Percentiles rank a stretch among this genome's conserved stretches.
phyloP scores from a whole-genome alignment of 257 asterid genomes.

The Nyctanthes arbortristis region DNA sequence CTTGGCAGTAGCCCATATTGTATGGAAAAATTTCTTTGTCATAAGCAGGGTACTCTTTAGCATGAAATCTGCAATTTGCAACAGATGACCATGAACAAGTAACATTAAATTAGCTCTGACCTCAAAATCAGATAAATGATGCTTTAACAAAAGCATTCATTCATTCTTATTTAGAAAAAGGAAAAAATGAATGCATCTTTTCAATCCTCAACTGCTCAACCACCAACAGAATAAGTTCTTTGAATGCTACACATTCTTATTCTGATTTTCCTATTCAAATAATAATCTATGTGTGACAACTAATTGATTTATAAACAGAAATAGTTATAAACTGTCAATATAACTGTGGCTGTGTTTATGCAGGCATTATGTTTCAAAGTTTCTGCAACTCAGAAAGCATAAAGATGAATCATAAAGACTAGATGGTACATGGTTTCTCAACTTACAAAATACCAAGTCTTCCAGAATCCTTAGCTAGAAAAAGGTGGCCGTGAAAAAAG shows the following conservation, averaged over 20 bases:
- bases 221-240: not conserved
- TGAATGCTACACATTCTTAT: not conserved
- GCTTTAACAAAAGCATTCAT: not conserved
- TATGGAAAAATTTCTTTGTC: constrained; percentile 67
- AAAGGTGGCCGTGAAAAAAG: constrained; percentile 91
- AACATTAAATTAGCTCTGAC: not conserved
- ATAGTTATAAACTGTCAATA: not conserved
- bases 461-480: constrained; percentile 69
- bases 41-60: constrained; percentile 88
- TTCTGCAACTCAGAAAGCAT: not conserved
- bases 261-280: constrained; percentile 2
- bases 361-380: not conserved
- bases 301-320: not conserved
- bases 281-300: not conserved
- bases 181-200: no score
- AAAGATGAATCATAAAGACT: constrained; percentile 8
- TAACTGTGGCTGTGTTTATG: not conserved
- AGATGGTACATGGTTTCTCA: constrained; percentile 18
- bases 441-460: constrained; percentile 98
- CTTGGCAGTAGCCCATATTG: constrained; percentile 94
- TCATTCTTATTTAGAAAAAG: no score
- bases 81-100: constrained; percentile 18
- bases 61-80: constrained; percentile 76
- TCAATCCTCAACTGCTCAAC: constrained; percentile 3
- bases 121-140: not conserved